Base-by-base conservation (phyloP, 1,284 basidiomycete species). In the Trametes versicolor region DNA sequence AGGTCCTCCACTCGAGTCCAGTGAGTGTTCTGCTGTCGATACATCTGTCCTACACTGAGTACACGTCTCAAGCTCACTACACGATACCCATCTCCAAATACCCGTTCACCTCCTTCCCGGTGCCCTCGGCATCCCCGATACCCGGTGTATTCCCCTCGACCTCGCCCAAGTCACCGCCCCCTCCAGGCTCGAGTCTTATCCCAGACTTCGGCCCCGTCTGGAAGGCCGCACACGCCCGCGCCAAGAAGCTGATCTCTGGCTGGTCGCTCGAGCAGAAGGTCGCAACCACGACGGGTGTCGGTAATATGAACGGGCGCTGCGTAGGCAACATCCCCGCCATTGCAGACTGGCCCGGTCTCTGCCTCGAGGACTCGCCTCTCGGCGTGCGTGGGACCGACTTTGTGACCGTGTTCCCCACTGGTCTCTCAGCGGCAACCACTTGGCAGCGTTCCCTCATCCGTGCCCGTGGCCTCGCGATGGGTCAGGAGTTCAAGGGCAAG, bases 401-500 rank as follows among this genome's bases (percentile, higher is more conserved):
- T 65, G 83, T 82, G 2, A 88, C 86, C 3, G 84, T 82, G 1
- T 90, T 91, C 80, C 88, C 88, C 1, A 80, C 86, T 29, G 85
- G 81, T 0, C 81, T 91, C 70, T 87, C 86, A 66, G 78, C 83
- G 5, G 87, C 85, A 9, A 76, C 85, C 10, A 89, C 85, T 75
- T 89, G 85, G 80, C 89, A 88, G 67, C 85, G 87, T 21, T 76
- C 77, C 5, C 78, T 96, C 41, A 88, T 95, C 51, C 90, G 92
- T 64, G 76, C 82, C 21, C 88, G 95, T 36, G 94, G 93, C 19
- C 71, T 85, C 12, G 90, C 86, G 58, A 90, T 96, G 86, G 95
- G 93, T 36, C 74, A 81, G 51, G 95, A 97, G 78, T 89, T 91
- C 78, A 83, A 85, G 66, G 89, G 85, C 45, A 95, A 96, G 75